phyloP scores from a whole-genome alignment of 306 rosid genomes.

The Carpinus viminea region DNA sequence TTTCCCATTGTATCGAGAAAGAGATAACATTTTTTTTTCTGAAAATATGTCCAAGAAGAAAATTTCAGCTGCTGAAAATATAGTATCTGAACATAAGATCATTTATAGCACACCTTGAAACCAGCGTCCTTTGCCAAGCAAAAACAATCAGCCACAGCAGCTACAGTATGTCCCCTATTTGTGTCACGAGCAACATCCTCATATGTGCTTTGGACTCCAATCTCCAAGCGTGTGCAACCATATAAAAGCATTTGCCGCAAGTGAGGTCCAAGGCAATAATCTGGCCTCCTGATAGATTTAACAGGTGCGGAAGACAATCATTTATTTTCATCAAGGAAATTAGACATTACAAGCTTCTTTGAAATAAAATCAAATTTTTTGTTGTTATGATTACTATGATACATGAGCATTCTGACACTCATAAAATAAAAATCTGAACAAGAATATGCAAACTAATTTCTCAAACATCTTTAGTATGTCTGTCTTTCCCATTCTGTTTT shows the following conservation, averaged over 20 bases:
- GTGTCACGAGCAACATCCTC: conserved; percentile 99
- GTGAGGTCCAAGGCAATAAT: conserved; percentile 98
- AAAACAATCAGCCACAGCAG: conserved; percentile 97
- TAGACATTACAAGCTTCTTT: not conserved
- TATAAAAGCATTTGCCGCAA: conserved; percentile 94
- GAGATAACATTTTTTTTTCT: not conserved
- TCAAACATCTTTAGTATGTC: not conserved
- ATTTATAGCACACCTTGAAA: conserved; percentile 67
- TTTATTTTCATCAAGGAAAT: not conserved
- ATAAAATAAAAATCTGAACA: not conserved
- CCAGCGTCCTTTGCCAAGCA: conserved; percentile 97
- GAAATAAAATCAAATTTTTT: not conserved
- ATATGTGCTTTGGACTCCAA: conserved; percentile 98
- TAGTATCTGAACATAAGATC: not conserved
- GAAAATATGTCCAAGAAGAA: not conserved
- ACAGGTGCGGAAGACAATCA: conserved; percentile 12
- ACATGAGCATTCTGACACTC: not conserved
- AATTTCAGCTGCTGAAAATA: not conserved
- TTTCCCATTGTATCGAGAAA: not conserved
- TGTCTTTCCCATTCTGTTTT: not conserved
- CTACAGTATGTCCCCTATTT: conserved; percentile 95
- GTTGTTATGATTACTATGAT: not conserved
- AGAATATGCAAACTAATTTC: not conserved
- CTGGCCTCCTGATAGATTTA: conserved; percentile 82
- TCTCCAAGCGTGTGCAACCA: conserved; percentile 93